These are phyloP conservation scores for Neurospora sp. DNA, from an alignment of 495 filamentous ascomycete genomes.

Conservation along the genomic window DNA sequence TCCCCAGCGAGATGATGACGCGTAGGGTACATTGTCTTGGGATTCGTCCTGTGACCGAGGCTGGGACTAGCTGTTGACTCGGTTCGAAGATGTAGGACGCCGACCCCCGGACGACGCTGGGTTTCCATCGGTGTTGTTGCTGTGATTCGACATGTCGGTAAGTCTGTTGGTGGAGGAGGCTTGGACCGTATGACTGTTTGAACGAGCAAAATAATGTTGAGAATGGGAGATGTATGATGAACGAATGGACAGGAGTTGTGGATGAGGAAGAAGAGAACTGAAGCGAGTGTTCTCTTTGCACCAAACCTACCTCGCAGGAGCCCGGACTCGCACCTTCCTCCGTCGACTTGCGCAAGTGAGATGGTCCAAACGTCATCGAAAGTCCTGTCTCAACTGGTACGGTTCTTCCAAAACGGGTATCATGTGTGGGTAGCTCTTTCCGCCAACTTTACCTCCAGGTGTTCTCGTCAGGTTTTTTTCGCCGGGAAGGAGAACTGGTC, in stretches of 20 bases:
- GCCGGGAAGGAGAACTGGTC: neutral
- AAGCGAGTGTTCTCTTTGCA: neutral
- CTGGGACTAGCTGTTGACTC: neutral
- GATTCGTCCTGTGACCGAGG: neutral
- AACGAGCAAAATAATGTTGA: neutral
- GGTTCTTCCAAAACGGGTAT: neutral
- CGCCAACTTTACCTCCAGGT: neutral
- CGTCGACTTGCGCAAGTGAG: neutral
- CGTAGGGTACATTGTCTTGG: neutral
- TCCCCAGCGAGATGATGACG: neutral
- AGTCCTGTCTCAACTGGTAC: neutral
- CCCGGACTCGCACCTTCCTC: neutral
- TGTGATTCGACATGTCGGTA: neutral
- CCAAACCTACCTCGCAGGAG: neutral
- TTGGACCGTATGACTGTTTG: neutral
- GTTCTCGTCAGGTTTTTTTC: accelerated
- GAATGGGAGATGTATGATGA: neutral
- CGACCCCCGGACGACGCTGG: neutral
- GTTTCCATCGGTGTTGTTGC: neutral
- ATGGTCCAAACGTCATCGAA: neutral
- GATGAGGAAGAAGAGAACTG: neutral
- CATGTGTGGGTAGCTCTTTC: neutral
- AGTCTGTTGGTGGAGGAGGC: neutral
- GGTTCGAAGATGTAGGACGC: neutral
- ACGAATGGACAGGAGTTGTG: neutral